phyloP scores from a whole-genome alignment of 192 early-diverging fungal genomes.

The Backusella tuberculispora region DNA sequence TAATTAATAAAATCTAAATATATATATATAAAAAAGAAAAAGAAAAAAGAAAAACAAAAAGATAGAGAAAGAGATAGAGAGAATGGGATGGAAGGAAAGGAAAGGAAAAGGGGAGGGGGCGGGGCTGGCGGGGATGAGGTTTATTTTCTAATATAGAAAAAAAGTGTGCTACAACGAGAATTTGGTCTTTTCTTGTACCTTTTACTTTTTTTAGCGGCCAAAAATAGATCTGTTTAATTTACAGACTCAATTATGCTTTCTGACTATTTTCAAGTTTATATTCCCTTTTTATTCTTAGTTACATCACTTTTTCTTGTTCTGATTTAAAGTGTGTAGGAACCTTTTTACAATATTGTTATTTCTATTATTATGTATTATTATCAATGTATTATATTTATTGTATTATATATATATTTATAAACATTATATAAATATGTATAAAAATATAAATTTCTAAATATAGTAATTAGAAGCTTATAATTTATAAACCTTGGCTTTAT shows the following conservation, averaged over 20 bases:
- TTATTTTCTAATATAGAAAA: neutral
- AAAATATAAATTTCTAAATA: neutral
- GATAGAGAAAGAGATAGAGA: neutral
- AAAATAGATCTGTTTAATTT: neutral
- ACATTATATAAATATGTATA: neutral
- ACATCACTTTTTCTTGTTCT: neutral
- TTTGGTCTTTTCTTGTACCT: neutral
- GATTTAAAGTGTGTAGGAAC: neutral
- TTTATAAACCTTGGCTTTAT: neutral
- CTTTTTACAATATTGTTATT: neutral
- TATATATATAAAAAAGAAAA: neutral
- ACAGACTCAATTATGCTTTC: neutral
- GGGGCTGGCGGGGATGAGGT: neutral
- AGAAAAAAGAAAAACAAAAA: neutral
- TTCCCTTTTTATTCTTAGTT: neutral
- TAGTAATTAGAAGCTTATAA: neutral
- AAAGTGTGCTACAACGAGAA: slow-evolving; percentile 7
- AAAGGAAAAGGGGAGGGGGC: neutral
- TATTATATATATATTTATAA: neutral
- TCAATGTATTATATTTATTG: neutral
- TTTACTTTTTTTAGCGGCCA: neutral
- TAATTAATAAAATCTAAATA: neutral
- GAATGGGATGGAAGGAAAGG: neutral
- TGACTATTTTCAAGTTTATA: neutral
- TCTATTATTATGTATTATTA: neutral